Evolutionary conservation across 2,329 filamentous ascomycete genomes (phyloP), one percentile per base, ranked within the genome.

Genomic region (Beauveria bassiana): DNA sequence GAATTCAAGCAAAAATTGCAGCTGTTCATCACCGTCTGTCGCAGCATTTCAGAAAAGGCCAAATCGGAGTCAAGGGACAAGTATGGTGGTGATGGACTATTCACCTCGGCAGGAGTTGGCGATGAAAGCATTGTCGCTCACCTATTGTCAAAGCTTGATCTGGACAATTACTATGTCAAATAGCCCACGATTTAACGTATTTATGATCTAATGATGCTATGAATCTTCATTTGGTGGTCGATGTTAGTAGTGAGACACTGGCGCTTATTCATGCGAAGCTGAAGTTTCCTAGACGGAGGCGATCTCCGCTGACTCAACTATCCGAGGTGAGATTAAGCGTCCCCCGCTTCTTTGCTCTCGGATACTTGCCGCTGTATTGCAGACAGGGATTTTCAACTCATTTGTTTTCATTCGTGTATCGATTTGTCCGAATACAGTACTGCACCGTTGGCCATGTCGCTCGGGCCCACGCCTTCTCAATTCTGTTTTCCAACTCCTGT

Each of bases 11-110:
- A 86, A 70, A 91, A 91, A 68, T 81, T 91, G 0, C 81, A 84
- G 28, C 82, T 90, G 0, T 95, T 96, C 67, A 79, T 95, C 62
- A 87, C 79, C 53, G 90, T 89, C 1, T 95, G 85, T 71, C 82
- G 80, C 63, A 86, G 81, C 1, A 78, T 89, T 69, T 86, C 79
- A 47, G 90, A 86, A 70, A 90, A 84, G 80, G 83, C 77, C 54
- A 72, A 77, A 65, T 68, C 72, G 42, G 68, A 68, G 55, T 57
- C 66, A 8, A 69, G 67, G 20, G 71, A 68, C 64, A 69, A 65
- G 64, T 71, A 65, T 62, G 65, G 74, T 6, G 50, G 74, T 1
- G 50, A 47, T 20, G 46, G 53, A 9, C 18, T 46, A 2, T 40
- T 65, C 72, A 70, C 65, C 68, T 69, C 66, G 9, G 70, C 74